Base-by-base conservation (phyloP, 2,329 filamentous ascomycete genomes). In the Xylaria sp. region DNA sequence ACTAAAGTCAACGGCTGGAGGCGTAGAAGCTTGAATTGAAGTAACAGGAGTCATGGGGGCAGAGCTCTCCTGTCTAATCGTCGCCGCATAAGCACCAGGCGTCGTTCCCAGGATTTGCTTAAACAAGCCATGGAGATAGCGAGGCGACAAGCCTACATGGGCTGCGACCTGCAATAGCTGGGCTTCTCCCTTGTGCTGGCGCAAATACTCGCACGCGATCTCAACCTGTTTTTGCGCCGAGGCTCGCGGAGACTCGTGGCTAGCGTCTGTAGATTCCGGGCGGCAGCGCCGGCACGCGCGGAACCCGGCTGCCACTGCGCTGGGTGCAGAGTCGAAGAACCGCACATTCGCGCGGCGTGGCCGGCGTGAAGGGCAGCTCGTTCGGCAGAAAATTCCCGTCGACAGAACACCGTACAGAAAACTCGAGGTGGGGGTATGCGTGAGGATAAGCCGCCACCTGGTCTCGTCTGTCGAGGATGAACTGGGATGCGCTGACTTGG, bases 331-430 rank as follows among this genome's bases (percentile, higher is more conserved):
- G 17, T 81, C 74, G 76, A 83, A 88, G 76, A 89, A 90, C 1
- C 77, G 75, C 3, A 90, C 83, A 56, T 90, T 90, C 56, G 86
- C 84, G 51, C 87, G 83, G 1, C 87, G 83, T 1, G 89, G 87
- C 13, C 90, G 83, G 0, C 88, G 83, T 1, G 86, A 86, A 17
- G 85, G 84, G 74, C 88, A 90, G 22, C 83, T 86, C 1, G 88
- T 87, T 1, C 87, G 83, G 74, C 88, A 90, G 77, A 87, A 90
- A 65, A 84, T 80, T 67, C 78, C 77, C n/a, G 82, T 83, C 0
- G 81, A 81, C 58, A 75, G 75, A 4, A 83, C 82, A 56, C 70
- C 81, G 72, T 83, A 84, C 53, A 84, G 76, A 60, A 84, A 84
- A 59, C 62, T 62, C 0, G 65, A 20, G 13, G 60, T 57, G 9